These are phyloP conservation scores for Aspergillus ostianus DNA, from an alignment of 495 filamentous ascomycete species.

Conservation along the genomic window DNA sequence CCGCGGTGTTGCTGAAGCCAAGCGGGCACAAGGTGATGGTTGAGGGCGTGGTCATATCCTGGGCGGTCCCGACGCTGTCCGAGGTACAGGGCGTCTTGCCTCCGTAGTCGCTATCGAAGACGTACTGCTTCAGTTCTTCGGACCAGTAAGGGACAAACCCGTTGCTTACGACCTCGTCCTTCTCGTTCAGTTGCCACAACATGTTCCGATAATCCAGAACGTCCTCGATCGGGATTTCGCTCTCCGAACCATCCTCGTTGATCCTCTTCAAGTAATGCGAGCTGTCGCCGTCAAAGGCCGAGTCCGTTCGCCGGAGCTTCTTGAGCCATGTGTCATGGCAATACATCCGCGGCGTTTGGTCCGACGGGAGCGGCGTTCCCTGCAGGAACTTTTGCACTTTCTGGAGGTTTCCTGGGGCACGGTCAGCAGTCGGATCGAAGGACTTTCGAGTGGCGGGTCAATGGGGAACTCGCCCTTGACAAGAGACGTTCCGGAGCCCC, in stretches of 20 bases:
- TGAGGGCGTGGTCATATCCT: not conserved
- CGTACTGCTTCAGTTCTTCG: not conserved
- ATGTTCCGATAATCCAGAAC: not conserved
- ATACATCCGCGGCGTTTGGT: not conserved
- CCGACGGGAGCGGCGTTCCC: not conserved
- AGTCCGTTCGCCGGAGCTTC: not conserved
- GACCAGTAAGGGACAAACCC: not conserved
- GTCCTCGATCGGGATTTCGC: not conserved
- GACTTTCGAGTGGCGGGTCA: too few relatives aligned
- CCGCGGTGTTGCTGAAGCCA: not conserved
- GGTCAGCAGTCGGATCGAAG: not conserved
- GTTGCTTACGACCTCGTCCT: not conserved
- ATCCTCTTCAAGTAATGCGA: not conserved
- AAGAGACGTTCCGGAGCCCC: not conserved
- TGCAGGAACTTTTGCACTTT: not conserved
- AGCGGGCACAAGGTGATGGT: not conserved
- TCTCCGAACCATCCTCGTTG: not conserved
- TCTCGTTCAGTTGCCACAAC: not conserved
- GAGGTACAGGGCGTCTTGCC: not conserved
- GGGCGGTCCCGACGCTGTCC: not conserved
- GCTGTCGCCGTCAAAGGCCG: not conserved
- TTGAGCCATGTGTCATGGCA: slow-evolving; percentile 1
- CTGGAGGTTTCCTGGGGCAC: not conserved
- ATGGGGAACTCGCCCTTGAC: not conserved
- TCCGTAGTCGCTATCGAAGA: not conserved